Evolutionary conservation across 192 early-diverging fungal genomes (phyloP), one percentile per base, ranked within the genome.

Genomic region (Coemansia sp.): DNA sequence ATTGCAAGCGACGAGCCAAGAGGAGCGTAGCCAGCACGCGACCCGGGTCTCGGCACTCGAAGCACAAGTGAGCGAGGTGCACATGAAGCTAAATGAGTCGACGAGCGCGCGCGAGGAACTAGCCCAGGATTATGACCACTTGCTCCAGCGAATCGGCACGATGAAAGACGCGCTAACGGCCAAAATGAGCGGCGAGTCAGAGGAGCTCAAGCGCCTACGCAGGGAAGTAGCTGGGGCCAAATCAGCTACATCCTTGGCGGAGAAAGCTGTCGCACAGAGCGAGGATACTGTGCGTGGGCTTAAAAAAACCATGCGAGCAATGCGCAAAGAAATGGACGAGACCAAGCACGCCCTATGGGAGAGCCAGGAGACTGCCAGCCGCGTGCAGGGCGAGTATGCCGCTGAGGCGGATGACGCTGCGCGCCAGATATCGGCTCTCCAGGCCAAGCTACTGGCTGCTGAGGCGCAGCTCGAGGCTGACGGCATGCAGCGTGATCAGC

Each of bases 81-180:
- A 74, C 5, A 31, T 38, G 0, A 65, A 80, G 65, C 73, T 87
- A 3, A 22, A 42, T 5, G 77, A 89, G 47, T 70, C 63, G 31
- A 75, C 73, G 6, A 78, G 79, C 11, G 71, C 76, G 27, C 76
- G 74, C 46, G 76, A 75, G 29, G 84, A 85, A 47, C 84, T 90
- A 2, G 70, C 70, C 20, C 72, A 75, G 70, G 86, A 86, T 63
- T 84, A 95, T 65, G 87, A 91, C 49, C 70, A 86, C 43, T 75
- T 96, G 16, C 74, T 97, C 49, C 93, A 90, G 31, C 90, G 91
- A 60, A 82, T 98, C 6, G 84, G 89, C 2, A 89, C 85, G 29
- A 91, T 96, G 87, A 96, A 95, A 71, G 91, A 89, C 36, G 90
- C 92, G 0, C 74, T 97, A 3, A 89, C 87, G 38, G 89, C 94